Evolutionary conservation across 1,284 basidiomycete species (phyloP).

Genomic region (Irpex sp.): DNA sequence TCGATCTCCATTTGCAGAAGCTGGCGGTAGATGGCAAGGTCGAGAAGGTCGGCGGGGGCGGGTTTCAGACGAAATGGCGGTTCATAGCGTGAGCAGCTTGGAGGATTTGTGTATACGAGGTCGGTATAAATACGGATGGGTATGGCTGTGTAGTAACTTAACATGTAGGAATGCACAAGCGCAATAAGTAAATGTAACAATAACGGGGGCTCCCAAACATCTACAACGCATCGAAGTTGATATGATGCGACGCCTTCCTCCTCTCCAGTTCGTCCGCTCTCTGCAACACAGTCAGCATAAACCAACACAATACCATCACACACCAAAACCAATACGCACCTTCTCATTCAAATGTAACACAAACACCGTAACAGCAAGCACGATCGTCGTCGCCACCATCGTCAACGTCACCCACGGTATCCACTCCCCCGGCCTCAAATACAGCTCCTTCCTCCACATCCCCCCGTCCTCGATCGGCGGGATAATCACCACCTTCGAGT

Average conservation of each 20-base stretch:
- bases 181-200: neutral
- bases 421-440: slow-evolving; percentile 94
- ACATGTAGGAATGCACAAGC: neutral
- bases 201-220: neutral
- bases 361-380: slow-evolving; percentile 82
- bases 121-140: neutral
- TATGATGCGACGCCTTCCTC: slow-evolving; percentile 84
- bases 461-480: slow-evolving; percentile 58
- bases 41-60: slow-evolving; percentile 42
- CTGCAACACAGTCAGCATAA: slow-evolving; percentile 35
- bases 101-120: neutral
- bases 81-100: slow-evolving; percentile 14
- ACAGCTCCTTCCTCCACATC: slow-evolving; percentile 87
- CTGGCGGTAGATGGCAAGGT: slow-evolving; percentile 67
- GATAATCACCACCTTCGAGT: slow-evolving; percentile 94
- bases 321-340: slow-evolving; percentile 38
- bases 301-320: neutral
- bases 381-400: slow-evolving; percentile 69
- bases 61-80: slow-evolving; percentile 36
- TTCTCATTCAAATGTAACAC: slow-evolving; percentile 91
- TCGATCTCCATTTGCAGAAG: slow-evolving; percentile 75
- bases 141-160: neutral
- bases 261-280: slow-evolving; percentile 91
- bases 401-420: slow-evolving; percentile 94
- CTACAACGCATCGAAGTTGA: slow-evolving; percentile 94